Evolutionary conservation across 1,284 basidiomycete genomes (phyloP), one percentile per base, ranked within the genome.

Genomic region (Cryptococcus sp.): DNA sequence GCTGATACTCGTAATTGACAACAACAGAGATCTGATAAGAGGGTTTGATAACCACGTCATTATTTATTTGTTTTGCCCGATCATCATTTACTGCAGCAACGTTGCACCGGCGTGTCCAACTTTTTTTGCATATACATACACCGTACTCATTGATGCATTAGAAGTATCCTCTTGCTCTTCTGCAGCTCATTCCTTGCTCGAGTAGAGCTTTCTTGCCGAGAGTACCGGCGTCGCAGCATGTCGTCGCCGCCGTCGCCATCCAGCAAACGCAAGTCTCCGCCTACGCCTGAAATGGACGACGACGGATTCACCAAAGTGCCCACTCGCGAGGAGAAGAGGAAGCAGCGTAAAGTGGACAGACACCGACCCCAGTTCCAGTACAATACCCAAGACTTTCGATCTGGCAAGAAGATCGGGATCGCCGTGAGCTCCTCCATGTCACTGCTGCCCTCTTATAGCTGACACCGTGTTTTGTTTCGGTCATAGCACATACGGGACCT

Each of bases 401-500:
- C 83, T 69, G 81, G 89, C 45, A 86, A 82, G 60, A 83, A 87
- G 66, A 83, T 93, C 48, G 85, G 85, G 15, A 86, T 92, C 55
- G 87, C 86, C 52, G 91, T 91, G 68, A 65, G 87, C 81, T 40
- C 3, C 17, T 37, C 8, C 16, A 6, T 20, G n/a, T 6, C 16
- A 11, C 20, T 22, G 45, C 22, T 17, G 22, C 7, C 5, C 22
- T 5, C 22, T 22, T 26, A 6, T 25, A 38, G 34, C 51, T 46
- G n/a, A 38, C 23, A 34, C 17, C 29, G 8, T 17, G 19, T 25
- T 6, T 17, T 25, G 3, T 39, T 41, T 20, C 15, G 2, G 20
- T 19, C 8, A 13, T 65, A 94, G 91, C 90, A 93, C 70, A 82
- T 94, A 26, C 84, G 92, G 20, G 92, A 95, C 70, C 80, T 95